Evolutionary conservation across 345 rosid species (phyloP), one percentile per base, ranked within the genome.

Genomic region (Jatropha curcas): DNA sequence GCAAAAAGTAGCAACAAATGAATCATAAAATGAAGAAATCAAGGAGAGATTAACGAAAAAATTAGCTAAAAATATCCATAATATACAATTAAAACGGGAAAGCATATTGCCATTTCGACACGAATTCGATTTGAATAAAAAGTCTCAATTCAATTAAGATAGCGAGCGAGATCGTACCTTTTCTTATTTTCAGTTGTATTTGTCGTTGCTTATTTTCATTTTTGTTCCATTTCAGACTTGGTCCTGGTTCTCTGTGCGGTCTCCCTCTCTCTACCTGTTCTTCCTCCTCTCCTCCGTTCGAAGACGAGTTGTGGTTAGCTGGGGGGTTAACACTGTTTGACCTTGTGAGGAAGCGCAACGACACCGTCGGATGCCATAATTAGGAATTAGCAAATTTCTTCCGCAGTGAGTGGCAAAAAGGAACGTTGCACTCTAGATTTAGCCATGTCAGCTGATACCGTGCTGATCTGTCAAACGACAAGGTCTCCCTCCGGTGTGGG

Each of bases 291-390:
- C n/a, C n/a, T n/a, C n/a, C 4, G 53, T 24, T 28, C 9, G 41
- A 31, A 19, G 70, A 46, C 24, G 39, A 46, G 37, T n/a, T 16
- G 11, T 52, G 69, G 33, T 2, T 8, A 39, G 39, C 43, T 33
- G 30, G 50, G 52, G 11, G 52, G 68, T 43, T 25, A 48, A 25
- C 13, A 10, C 33, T 66, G 70, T 25, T 46, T 66, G 55, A 66
- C 41, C 45, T 28, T 19, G 35, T 57, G 61, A 57, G 61, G 35
- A 57, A 12, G 61, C 61, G 16, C 16, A 2, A 28, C 4, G 7
- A 33, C 12, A 19, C 65, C 43, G 45, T 60, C 35, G 2, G 65
- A 60, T 20, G 25, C 45, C 5, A 27, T 19, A n/a, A n/a, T n/a
- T n/a, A n/a, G n/a, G n/a, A n/a, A n/a, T n/a, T n/a, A 19, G 27